phyloP scores from a whole-genome alignment of 495 filamentous ascomycete species.

The Astrothelium macrocarpum region DNA sequence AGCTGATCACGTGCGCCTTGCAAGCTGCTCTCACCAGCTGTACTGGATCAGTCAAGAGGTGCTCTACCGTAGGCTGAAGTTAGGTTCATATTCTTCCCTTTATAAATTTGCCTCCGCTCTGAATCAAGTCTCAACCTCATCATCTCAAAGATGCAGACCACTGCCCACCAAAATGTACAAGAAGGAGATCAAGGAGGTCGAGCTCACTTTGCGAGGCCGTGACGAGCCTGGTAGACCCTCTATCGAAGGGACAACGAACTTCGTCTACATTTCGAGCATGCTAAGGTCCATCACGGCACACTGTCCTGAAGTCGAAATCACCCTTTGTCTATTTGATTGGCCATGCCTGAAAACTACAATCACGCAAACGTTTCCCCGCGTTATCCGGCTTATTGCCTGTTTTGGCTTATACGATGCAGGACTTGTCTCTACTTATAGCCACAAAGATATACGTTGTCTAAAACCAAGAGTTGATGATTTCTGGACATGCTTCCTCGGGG shows the following conservation, averaged over 20 bases:
- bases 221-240: not conserved
- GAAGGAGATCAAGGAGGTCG: not conserved
- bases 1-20: not conserved
- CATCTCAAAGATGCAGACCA: not conserved
- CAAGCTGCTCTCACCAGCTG: not conserved
- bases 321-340: not conserved
- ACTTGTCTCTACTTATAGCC: not conserved
- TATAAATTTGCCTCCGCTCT: not conserved
- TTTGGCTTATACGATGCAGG: not conserved
- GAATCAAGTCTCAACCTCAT: not conserved
- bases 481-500: not conserved
- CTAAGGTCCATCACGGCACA: not conserved
- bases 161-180: not conserved
- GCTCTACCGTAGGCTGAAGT: not conserved
- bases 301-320: not conserved
- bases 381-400: not conserved
- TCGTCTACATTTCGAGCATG: not conserved
- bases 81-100: not conserved
- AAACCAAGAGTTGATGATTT: not conserved
- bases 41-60: conserved; percentile 7
- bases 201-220: not conserved
- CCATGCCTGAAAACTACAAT: not conserved
- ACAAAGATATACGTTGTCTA: not conserved
- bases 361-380: not conserved
- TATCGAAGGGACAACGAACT: not conserved